Percentiles rank a stretch among this genome's conserved stretches.
phyloP scores from a whole-genome alignment of 129 eudicot species.

The Kitagawia praeruptora region DNA sequence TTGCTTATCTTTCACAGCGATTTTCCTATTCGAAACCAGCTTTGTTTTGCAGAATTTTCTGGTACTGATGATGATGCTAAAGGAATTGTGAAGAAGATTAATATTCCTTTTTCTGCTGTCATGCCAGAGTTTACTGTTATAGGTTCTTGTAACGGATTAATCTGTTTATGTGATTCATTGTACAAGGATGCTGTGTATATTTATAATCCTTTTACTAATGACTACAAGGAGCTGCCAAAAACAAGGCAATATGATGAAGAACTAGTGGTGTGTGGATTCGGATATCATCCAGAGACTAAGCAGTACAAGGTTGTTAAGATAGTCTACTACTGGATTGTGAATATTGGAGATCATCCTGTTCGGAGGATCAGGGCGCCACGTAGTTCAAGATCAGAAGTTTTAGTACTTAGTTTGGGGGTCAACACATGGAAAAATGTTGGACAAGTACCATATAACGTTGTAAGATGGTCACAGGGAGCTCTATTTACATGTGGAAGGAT shows the following conservation, averaged over 20 bases:
- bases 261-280: slow-evolving; percentile 21
- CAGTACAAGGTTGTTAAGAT: slow-evolving; percentile 30
- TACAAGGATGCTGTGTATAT: slow-evolving; percentile 37
- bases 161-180: slow-evolving; percentile 40
- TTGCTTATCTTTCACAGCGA: slow-evolving; percentile 38
- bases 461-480: slow-evolving; percentile 21
- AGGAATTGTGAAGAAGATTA: slow-evolving; percentile 17
- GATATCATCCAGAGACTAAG: slow-evolving; percentile 13
- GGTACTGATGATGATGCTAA: slow-evolving; percentile 1
- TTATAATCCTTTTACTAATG: slow-evolving; percentile 53
- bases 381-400: slow-evolving; percentile 17
- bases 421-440: slow-evolving; percentile 43
- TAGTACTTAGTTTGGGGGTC: slow-evolving; percentile 1
- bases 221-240: slow-evolving; percentile 24
- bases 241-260: neutral
- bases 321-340: neutral
- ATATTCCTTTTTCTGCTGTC: slow-evolving; percentile 31
- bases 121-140: slow-evolving; percentile 49
- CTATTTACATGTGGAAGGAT: slow-evolving; percentile 34
- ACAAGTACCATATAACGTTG: slow-evolving; percentile 34
- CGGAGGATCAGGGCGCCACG: neutral
- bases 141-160: slow-evolving; percentile 54
- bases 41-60: slow-evolving; percentile 18
- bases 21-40: slow-evolving; percentile 32
- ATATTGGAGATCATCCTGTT: neutral